Evolutionary conservation across 768 basidiomycete genomes (phyloP).

Genomic region (Fomitopsis serialis): DNA sequence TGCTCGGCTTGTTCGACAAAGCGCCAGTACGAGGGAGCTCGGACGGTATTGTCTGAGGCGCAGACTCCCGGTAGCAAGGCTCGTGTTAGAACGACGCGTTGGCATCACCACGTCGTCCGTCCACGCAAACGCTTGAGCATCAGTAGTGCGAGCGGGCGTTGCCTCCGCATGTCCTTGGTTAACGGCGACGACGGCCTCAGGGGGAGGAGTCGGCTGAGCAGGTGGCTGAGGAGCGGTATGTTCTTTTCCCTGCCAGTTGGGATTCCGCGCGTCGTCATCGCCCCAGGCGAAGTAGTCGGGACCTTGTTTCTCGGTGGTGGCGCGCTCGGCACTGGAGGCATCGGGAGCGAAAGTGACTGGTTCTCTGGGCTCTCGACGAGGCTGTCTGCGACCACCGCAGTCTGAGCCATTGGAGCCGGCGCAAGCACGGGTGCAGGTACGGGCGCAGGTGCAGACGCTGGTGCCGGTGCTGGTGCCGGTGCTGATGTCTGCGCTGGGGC

Average conservation of each 20-base stretch:
- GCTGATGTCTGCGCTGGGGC: too few species aligned
- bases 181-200: conserved; percentile 16
- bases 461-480: neutral
- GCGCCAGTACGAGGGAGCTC: conserved; percentile 2
- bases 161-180: conserved; percentile 8
- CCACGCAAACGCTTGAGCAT: conserved; percentile 19
- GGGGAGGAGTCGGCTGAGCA: conserved; percentile 11
- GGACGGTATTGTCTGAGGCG: neutral
- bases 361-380: neutral
- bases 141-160: conserved; percentile 16
- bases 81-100: conserved; percentile 8
- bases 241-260: conserved; percentile 8
- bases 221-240: conserved; percentile 11
- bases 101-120: conserved; percentile 11
- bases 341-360: neutral
- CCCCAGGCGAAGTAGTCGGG: conserved; percentile 19
- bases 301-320: conserved; percentile 9
- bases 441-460: neutral
- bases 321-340: neutral
- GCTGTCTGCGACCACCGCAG: neutral
- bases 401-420: neutral
- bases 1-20: conserved; percentile 17
- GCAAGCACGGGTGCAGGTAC: too few species aligned
- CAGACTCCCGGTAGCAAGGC: conserved; percentile 5
- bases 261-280: conserved; percentile 9